phyloP scores from a whole-genome alignment of 2,329 filamentous ascomycete species.

The Penicillium glabrum region DNA sequence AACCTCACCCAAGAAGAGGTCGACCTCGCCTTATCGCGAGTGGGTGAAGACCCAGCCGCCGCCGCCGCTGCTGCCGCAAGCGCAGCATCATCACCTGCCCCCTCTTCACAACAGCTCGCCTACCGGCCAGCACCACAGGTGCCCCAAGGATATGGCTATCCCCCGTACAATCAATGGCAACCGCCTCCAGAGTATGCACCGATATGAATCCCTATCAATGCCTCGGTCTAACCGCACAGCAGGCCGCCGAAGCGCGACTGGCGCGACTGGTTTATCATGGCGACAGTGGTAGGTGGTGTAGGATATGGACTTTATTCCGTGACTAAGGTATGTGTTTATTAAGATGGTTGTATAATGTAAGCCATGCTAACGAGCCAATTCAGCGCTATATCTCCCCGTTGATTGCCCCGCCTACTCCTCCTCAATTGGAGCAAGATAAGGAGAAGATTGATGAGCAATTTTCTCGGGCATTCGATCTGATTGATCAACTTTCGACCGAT shows the following conservation, averaged over 20 bases:
- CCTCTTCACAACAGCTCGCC: slow-evolving; percentile 43
- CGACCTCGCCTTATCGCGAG: slow-evolving; percentile 75
- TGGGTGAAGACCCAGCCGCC: slow-evolving; percentile 58
- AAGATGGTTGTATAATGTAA: neutral
- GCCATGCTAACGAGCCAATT: slow-evolving; percentile 13
- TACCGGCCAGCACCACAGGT: slow-evolving; percentile 44
- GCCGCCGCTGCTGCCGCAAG: slow-evolving; percentile 45
- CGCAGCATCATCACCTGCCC: slow-evolving; percentile 50
- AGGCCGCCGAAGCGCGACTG: slow-evolving; percentile 79
- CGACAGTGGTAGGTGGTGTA: slow-evolving; percentile 86
- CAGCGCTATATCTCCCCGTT: slow-evolving; percentile 88
- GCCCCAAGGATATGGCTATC: slow-evolving; percentile 49
- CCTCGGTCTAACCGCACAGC: slow-evolving; percentile 11
- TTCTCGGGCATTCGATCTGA: slow-evolving; percentile 82
- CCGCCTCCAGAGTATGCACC: slow-evolving; percentile 53
- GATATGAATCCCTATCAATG: neutral
- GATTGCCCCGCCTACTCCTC: slow-evolving; percentile 88
- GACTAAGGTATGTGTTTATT: slow-evolving; percentile 63
- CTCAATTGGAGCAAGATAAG: slow-evolving; percentile 93
- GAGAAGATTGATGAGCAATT: slow-evolving; percentile 89
- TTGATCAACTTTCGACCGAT: slow-evolving; percentile 90
- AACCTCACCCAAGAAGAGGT: slow-evolving; percentile 97
- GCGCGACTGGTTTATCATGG: slow-evolving; percentile 99
- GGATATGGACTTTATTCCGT: slow-evolving; percentile 86
- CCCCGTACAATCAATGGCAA: slow-evolving; percentile 54